These are phyloP conservation scores for Helotiales sp. DNA, from an alignment of 2,329 filamentous ascomycete species.

Conservation along the genomic window DNA sequence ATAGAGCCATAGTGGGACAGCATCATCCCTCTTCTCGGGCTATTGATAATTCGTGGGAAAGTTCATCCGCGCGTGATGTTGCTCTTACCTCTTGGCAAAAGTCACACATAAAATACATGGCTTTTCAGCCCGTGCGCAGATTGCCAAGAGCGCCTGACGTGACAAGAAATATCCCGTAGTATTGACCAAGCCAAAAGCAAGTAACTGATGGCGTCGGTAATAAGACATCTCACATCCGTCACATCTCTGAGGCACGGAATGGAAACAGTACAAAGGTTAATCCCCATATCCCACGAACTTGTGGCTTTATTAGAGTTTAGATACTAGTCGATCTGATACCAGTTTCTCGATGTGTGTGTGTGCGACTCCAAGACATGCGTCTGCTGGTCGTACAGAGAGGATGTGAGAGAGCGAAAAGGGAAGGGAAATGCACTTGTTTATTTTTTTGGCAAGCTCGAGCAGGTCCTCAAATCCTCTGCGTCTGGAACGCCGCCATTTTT, in stretches of 20 bases:
- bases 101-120: no score
- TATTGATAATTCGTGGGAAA: not conserved
- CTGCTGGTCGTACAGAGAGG: not conserved
- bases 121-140: no score
- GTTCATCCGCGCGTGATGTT: not conserved
- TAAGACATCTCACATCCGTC: not conserved
- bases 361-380: constrained; percentile 1
- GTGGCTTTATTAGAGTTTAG: not conserved
- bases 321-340: constrained; percentile 1
- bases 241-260: not conserved
- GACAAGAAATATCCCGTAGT: no score
- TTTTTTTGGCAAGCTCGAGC: no score
- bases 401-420: not conserved
- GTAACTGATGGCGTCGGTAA: not conserved
- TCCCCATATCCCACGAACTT: not conserved
- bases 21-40: not conserved
- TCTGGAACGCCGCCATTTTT: not conserved
- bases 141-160: no score
- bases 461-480: no score
- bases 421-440: not conserved
- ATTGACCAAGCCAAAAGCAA: not conserved
- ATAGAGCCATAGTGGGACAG: not conserved
- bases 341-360: not conserved
- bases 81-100: no score
- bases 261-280: not conserved